Base-by-base conservation (phyloP, 2,329 filamentous ascomycete genomes). In the Trichoderma semiorbis region DNA sequence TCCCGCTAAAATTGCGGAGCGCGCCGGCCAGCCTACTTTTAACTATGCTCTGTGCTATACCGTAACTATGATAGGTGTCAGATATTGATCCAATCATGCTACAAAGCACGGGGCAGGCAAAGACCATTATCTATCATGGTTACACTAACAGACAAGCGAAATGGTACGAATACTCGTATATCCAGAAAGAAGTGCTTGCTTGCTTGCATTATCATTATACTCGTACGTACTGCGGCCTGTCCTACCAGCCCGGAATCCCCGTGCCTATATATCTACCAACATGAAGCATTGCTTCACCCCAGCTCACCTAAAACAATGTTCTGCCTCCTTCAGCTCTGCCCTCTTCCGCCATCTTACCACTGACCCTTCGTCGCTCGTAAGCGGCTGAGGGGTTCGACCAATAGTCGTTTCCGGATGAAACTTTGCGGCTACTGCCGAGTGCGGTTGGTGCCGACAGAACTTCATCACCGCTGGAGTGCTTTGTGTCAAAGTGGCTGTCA, bases 311-410 rank as follows among this genome's bases (percentile, higher is more conserved):
- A 30, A 60, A n/a, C 53, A 69, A 30, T 11, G 55, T 24, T 30
- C 36, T 24, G n/a, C 26, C 55, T 68, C 64, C 24, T 34, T 62
- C 81, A 21, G 34, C 88, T 61, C 87, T 82, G 2, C 92, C 92
- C 78, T 95, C 92, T 79, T 94, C 92, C 0, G 87, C 91, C 70
- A 90, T 81, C 83, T 92, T 93, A 1, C 92, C 92, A 78, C 91
- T 94, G 3, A 93, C 91, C 73, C 91, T 89, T 60, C 91, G 83
- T 61, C 87, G 83, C 21, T 81, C 82, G 67, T 83, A 83, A 1
- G 77, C 77, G 30, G 75, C 73, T 39, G 78, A 72, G 72, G 74
- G 74, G 34, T 78, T 77, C 2, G 78, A 73, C 70, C 82, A 82
- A 70, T 84, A 87, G 76, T 91, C 89, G 72, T 87, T 89, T 1